These are phyloP conservation scores for Hanseniaspora taiwanica DNA, from an alignment of 805 yeast genomes.

Conservation along the genomic window DNA sequence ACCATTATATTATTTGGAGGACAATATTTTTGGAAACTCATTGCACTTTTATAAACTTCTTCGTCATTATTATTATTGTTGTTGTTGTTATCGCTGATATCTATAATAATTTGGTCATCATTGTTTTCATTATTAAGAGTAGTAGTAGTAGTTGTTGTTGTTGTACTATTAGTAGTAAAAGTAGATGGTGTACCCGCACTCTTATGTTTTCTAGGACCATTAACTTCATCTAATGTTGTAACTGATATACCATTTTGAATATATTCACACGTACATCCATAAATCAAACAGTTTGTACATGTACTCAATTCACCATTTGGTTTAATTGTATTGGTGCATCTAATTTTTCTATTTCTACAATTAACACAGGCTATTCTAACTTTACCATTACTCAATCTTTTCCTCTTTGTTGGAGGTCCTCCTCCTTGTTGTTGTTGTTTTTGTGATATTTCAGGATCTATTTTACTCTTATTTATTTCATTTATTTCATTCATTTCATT, in stretches of 20 bases:
- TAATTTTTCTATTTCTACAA: background rate
- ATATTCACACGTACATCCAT: background rate
- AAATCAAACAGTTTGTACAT: background rate
- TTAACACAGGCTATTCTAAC: background rate
- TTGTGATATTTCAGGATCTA: too few species aligned
- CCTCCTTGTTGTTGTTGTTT: background rate
- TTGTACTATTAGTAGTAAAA: too few species aligned
- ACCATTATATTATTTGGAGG: too few species aligned
- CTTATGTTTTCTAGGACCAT: background rate
- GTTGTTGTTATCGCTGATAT: too few species aligned
- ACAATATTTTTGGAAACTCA: too few species aligned
- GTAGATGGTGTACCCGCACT: background rate
- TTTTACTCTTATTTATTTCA: too few species aligned
- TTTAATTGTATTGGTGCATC: background rate
- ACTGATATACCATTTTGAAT: background rate
- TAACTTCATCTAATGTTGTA: background rate
- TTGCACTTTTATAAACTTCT: too few species aligned
- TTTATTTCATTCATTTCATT: too few species aligned
- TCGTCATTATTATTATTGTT: too few species aligned
- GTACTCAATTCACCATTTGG: background rate
- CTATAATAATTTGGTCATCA: too few species aligned
- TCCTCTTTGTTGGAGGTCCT: background rate
- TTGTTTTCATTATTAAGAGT: too few species aligned
- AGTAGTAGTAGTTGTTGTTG: too few species aligned
- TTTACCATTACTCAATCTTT: background rate